A percentile compares a stretch with the other conserved stretches of the same genome.
Evolutionary conservation across 192 early-diverging fungal genomes (phyloP).

Genomic region (Lobosporangium transversale): DNA sequence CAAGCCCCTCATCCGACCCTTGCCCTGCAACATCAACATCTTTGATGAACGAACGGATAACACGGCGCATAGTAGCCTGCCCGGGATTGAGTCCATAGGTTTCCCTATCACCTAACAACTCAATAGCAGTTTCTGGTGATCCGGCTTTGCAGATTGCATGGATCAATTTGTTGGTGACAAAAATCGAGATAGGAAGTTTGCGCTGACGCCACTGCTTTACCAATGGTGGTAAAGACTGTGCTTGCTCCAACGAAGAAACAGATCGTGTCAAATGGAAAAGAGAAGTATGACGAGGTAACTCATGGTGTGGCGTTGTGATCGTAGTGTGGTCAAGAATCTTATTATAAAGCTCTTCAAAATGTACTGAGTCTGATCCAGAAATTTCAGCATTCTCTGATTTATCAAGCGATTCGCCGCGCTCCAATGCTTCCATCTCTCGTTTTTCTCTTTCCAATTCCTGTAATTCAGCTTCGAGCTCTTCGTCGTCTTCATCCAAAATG

Average conservation of each 20-base stretch:
- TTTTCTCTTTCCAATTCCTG: slow-evolving; percentile 46
- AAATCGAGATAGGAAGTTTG: slow-evolving; percentile 15
- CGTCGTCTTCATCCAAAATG: slow-evolving; percentile 45
- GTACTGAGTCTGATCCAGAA: slow-evolving; percentile 9
- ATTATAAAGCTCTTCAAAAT: slow-evolving; percentile 45
- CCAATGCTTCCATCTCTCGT: slow-evolving; percentile 44
- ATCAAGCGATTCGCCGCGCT: slow-evolving; percentile 15
- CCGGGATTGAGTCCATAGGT: slow-evolving; percentile 23
- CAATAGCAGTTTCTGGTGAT: slow-evolving; percentile 31
- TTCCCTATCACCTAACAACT: slow-evolving; percentile 48
- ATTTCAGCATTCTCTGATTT: background rate
- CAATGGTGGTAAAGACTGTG: slow-evolving; percentile 9
- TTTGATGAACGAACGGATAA: slow-evolving; percentile 36
- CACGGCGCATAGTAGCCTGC: slow-evolving; percentile 35
- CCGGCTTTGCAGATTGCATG: slow-evolving; percentile 28
- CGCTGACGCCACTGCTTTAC: slow-evolving; percentile 38
- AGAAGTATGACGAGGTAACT: slow-evolving; percentile 31
- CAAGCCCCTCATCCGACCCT: slow-evolving; percentile 21
- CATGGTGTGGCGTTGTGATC: slow-evolving; percentile 12
- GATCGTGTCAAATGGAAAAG: slow-evolving; percentile 18
- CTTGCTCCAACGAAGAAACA: slow-evolving; percentile 25
- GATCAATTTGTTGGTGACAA: slow-evolving; percentile 29
- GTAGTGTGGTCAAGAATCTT: slow-evolving; percentile 7
- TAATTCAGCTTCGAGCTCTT: slow-evolving; percentile 45
- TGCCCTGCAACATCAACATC: slow-evolving; percentile 17